Percentiles rank a stretch among this genome's conserved stretches.
Conservation (phyloP, 2,329 filamentous ascomycete genomes). For the Ophiosphaerella herpotricha region DNA sequence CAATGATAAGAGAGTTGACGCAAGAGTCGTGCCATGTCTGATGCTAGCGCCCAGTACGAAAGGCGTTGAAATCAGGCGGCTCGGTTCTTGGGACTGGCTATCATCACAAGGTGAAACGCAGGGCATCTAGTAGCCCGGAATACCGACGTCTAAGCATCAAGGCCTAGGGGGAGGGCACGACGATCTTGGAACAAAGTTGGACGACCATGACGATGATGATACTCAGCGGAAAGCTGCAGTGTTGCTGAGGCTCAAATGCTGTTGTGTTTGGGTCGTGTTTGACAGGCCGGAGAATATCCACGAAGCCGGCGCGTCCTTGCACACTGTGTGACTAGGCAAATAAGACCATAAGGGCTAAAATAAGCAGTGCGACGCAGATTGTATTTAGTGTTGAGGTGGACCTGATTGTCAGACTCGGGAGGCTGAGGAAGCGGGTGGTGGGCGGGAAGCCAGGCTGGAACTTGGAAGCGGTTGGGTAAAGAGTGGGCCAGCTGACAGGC, state of each 20-base stretch:
- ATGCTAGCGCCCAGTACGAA: too few relatives aligned
- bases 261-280: not conserved
- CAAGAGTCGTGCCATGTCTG: too few relatives aligned
- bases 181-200: not conserved
- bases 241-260: slow-evolving; percentile 3
- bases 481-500: too few relatives aligned
- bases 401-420: too few relatives aligned
- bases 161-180: slow-evolving; percentile 1
- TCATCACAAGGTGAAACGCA: too few relatives aligned
- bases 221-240: slow-evolving; percentile 4
- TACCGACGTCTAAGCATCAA: not conserved
- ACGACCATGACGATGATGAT: not conserved
- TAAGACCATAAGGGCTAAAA: not conserved
- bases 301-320: not conserved
- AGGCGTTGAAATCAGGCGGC: too few relatives aligned
- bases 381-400: slow-evolving; percentile 1
- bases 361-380: not conserved
- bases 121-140: not conserved
- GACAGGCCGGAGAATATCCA: slow-evolving; percentile 1
- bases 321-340: not conserved
- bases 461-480: too few relatives aligned
- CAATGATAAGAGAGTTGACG: too few relatives aligned
- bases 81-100: too few relatives aligned
- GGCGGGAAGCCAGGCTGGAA: too few relatives aligned
- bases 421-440: too few relatives aligned